Base-by-base conservation (phyloP, 1,284 basidiomycete species). In the Singerocomus rubriflavus region DNA sequence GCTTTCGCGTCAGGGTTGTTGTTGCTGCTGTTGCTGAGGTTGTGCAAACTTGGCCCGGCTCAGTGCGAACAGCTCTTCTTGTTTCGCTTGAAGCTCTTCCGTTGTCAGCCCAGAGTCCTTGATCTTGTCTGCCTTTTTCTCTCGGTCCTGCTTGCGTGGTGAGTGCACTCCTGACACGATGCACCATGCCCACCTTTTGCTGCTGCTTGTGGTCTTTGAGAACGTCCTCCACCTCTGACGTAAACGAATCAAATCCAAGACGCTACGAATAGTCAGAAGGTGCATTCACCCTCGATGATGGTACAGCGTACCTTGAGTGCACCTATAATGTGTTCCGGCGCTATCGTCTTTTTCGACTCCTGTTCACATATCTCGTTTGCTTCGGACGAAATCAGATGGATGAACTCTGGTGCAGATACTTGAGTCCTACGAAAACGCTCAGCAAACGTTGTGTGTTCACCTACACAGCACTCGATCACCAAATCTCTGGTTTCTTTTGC, bases 321-420 rank as follows among this genome's bases (percentile, higher is more conserved):
- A 33, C 82, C 77, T 38, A 98, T 88, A 42, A 99, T 95, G 66
- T 99, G 96, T 65, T 99, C 96, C 2, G 97, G 96, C 5, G 94
- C 92, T 61, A 99, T 99, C 0, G 96, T 99, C 77, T 99, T 99
- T 76, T 98, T 98, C n/a, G 91, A 89, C 64, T 95, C 93, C 68
- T 92, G 88, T 66, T 99, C 97, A 70, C 97, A 99, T 52, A 98
- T 93, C 59, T 98, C 93, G 71, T 99, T 99, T 46, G 95, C 91
- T 71, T 98, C 94, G 7, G 95, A 95, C 13, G 97, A 97, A 65
- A 99, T 89, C 66, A 99, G 75, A 67, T 98, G 93, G 60, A 99
- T 96, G 72, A 98, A 99, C 77, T 99, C 96, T 98, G 63, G 48
- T 48, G 53, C 43, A 58, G 40, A 29, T 40, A 26, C 17, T 38